Base-by-base conservation (phyloP, 2,329 filamentous ascomycete species). In the Lasiodiplodia hormozganensis region DNA sequence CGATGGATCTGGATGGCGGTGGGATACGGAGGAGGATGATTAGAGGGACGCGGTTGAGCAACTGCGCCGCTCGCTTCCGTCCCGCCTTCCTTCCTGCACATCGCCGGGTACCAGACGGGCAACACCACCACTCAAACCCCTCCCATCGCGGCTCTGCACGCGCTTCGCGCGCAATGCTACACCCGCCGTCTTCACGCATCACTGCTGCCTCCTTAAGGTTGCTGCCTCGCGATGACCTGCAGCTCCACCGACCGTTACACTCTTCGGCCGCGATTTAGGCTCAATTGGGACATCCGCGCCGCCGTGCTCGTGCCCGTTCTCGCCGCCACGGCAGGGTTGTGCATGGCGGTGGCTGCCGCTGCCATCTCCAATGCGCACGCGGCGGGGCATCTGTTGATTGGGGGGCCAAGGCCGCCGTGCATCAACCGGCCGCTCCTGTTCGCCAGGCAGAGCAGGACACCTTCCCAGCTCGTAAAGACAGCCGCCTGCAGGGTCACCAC, bases 21-120 rank as follows among this genome's bases (percentile, higher is more conserved):
- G 58, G 58, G 25, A 60, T 28, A 60, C 57, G 38, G 57, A 38
- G 4, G 38, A n/a, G 38, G 57, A 47, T 47, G 57, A 47, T 60
- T 43, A 23, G 40, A 49, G 58, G 34, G 52, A 21, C 18, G 52
- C 38, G 57, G 31, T n/a, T 62, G 16, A 31, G 36, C 25, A 21
- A 21, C 25, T 14, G 38, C 58, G 43, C 43, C 43, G 58, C 18
- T 64, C 60, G 60, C 60, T 52, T 64, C 18, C 4, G 43, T 10
- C 43, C 47, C 16, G 25, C 43, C 51, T 16, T 23, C 43, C 51
- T 16, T 23, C 31, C 60, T 51, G 31, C 38, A 47, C 60, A 23
- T 47, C 56, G 34, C 34, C 34, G 23, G 36, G 36, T 31, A n/a
- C 6, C 28, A 25, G 16, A 53, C 51, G 7, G 25, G 25, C n/a